Base-by-base conservation (phyloP, 2,329 filamentous ascomycete genomes). In the Fusarium sacchari region DNA sequence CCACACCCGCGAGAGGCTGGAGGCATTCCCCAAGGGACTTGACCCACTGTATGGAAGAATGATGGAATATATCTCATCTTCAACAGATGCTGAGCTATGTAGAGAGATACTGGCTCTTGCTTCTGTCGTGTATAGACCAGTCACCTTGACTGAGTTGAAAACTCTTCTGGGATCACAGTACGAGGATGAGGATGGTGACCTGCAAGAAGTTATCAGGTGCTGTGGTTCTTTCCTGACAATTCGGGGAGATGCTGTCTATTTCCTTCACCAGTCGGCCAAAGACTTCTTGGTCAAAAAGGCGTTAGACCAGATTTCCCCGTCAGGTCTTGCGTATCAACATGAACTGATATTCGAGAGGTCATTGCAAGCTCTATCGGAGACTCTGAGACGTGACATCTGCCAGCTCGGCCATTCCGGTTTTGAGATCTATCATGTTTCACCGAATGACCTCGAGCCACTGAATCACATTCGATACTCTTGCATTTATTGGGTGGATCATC, bases 161-260 rank as follows among this genome's bases (percentile, higher is more conserved):
- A n/a, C 44, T 47, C 44, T 47, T n/a, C 20, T 47, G 0, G 44
- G 44, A 10, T 6, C 44, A 6, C 14, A n/a, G 2, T n/a, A 30
- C 0, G 10, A n/a, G 2, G 20, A 3, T 9, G 26, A 5, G 3
- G 20, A 47, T 47, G 20, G 0, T 17, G 28, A 49, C 7, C 11
- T 49, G 1, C 0, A 0, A n/a, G 5, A 32, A 3, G 7, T 49
- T 0, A 5, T 49, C 0, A 0, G 0, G 9, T n/a, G 15, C 0
- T 49, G 47, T 15, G 47, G 30, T 15, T 50, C 47, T 6, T 50
- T 36, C 22, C 4, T 36, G 8, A 36, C n/a, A 20, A 3, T 34
- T 0, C 17, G 17, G 1, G 17, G 17, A 4, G 0, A 14, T 5
- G 0, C 30, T 0, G 14, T 50, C 17, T 50, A 34, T 4, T 34